Conservation (phyloP, 257 asterid genomes). For the Verbascum thapsus region DNA sequence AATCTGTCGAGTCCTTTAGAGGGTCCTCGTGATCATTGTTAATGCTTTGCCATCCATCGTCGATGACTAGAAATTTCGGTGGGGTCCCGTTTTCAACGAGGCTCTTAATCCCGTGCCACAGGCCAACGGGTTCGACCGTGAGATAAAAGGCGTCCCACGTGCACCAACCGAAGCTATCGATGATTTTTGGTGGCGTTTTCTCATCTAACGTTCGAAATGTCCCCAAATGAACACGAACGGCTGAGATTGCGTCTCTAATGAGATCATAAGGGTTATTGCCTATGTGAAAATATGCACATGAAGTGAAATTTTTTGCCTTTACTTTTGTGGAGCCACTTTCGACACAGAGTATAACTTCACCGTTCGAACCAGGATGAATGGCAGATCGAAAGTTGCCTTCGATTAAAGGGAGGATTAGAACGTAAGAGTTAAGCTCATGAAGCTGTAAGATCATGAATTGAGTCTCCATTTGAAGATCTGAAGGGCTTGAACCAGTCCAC, state of each 20-base stretch:
- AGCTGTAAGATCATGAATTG: slow-evolving; percentile 39
- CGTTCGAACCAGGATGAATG: slow-evolving; percentile 39
- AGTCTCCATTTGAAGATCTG: slow-evolving; percentile 49
- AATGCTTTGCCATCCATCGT: slow-evolving; percentile 59
- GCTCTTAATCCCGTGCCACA: slow-evolving; percentile 45
- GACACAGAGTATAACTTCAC: slow-evolving; percentile 30
- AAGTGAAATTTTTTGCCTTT: slow-evolving; percentile 30
- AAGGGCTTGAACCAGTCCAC: slow-evolving; percentile 46
- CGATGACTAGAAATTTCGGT: slow-evolving; percentile 42
- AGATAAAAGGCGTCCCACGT: slow-evolving; percentile 56
- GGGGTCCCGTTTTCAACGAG: slow-evolving; percentile 34
- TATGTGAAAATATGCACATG: slow-evolving; percentile 35
- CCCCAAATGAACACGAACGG: slow-evolving; percentile 39
- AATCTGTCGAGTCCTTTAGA: slow-evolving; percentile 32
- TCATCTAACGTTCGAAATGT: slow-evolving; percentile 44
- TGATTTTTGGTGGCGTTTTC: slow-evolving; percentile 36
- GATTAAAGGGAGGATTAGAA: slow-evolving; percentile 39
- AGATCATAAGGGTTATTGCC: slow-evolving; percentile 43
- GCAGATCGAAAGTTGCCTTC: slow-evolving; percentile 46
- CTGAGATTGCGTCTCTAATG: slow-evolving; percentile 38
- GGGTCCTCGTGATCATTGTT: slow-evolving; percentile 52
- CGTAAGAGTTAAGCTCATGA: slow-evolving; percentile 39
- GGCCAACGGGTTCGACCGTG: slow-evolving; percentile 45
- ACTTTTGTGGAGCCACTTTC: slow-evolving; percentile 54
- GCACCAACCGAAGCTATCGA: slow-evolving; percentile 51